Base-by-base conservation (phyloP, 306 rosid species). In the Coriaria nepalensis region DNA sequence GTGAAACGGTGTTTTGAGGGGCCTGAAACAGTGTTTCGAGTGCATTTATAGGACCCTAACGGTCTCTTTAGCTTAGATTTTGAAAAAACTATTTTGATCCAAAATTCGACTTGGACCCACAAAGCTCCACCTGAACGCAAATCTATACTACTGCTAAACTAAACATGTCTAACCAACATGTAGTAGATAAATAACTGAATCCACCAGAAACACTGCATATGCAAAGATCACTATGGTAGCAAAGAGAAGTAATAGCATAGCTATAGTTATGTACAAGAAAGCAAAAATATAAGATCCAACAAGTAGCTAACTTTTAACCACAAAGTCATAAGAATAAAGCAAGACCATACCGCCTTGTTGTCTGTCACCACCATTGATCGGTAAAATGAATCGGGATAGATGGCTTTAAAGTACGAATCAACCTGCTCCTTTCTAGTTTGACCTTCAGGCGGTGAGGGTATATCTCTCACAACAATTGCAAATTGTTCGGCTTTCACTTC, bases 401-500 rank as follows among this genome's bases (percentile, higher is more conserved):
- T 67, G 48, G 66, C 37, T 53, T 51, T 60, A 38, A 92, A 92
- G 58, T 57, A 82, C 4, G 87, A 35, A 59, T 92, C 98, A 36
- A 92, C 71, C 37, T 75, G 87, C 36, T 92, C 94, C 70, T 79
- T 85, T 55, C 79, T 78, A 42, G 76, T 73, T 52, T 56, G 81
- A 42, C 87, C 93, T 40, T 61, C 69, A 58, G 67, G 35, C 13
- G n/a, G 74, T 41, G 68, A 34, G 59, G 98, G 96, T 56, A 92
- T 79, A 68, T 92, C 98, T 70, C 98, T 82, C 45, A 92, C 96
- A 53, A 92, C 55, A 54, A 92, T 42, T 6, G 87, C 88, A 66
- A 71, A 85, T 52, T 82, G 96, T 64, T 85, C 81, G 13, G 81
- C 59, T 63, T 73, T 85, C 60, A 59, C 53, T 53, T 69, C 78